Percentiles rank a stretch among this genome's conserved stretches.
phyloP scores from a whole-genome alignment of 83 land plant genomes.

The Thuja plicata region DNA sequence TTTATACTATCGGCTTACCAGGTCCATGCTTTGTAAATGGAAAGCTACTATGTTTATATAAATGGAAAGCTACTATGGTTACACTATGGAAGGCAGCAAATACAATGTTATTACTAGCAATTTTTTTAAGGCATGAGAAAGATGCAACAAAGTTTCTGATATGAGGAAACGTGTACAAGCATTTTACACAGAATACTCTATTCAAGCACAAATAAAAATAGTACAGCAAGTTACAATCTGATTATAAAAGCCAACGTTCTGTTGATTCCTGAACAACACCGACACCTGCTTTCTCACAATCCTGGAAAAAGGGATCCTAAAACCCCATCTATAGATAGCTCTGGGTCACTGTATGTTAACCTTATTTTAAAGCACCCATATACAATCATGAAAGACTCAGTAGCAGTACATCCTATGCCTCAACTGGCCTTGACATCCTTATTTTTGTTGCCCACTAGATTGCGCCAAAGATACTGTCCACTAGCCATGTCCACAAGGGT shows the following conservation, averaged over 20 bases:
- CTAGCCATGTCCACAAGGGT: slow-evolving; percentile 26
- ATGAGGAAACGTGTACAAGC: not conserved
- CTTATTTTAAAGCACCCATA: not conserved
- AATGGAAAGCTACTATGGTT: too few relatives aligned
- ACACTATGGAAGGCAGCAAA: not conserved
- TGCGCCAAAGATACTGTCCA: slow-evolving; percentile 27
- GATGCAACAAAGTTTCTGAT: not conserved
- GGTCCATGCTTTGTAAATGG: too few relatives aligned
- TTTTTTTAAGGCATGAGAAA: not conserved
- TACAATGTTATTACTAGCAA: not conserved
- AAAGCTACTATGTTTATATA: too few relatives aligned
- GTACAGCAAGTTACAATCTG: not conserved
- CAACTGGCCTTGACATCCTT: not conserved
- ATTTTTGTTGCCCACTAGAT: not conserved
- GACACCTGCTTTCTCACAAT: not conserved
- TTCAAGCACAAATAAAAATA: not conserved
- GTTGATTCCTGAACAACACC: not conserved
- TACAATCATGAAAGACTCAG: not conserved
- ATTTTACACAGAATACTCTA: not conserved
- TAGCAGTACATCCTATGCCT: not conserved
- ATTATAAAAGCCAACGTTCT: not conserved
- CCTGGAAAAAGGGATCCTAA: not conserved
- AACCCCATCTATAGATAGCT: not conserved
- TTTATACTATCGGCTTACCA: too few relatives aligned
- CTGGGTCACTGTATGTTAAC: not conserved